A percentile compares a stretch with the other conserved stretches of the same genome.
phyloP scores from a whole-genome alignment of 2,329 filamentous ascomycete species.

The Coniochaeta sp. region DNA sequence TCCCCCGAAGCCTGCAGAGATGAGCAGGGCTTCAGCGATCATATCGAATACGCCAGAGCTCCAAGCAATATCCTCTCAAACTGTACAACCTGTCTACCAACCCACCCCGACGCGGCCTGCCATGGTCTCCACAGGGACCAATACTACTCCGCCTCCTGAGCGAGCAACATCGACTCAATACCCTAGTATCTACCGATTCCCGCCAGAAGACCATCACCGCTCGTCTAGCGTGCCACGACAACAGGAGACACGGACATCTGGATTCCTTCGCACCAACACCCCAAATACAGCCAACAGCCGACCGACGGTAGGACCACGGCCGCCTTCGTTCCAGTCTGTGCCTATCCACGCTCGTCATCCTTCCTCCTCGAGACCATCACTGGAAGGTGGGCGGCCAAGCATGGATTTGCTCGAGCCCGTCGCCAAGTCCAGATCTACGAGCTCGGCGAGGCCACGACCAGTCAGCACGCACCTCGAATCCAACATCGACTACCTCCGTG shows the following conservation, averaged over 20 bases:
- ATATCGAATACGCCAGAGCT: constrained; percentile 57
- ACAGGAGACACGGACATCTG: constrained; percentile 18
- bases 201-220: constrained; percentile 28
- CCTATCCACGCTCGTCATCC: constrained; percentile 29
- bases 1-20: constrained; percentile 34
- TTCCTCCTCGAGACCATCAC: constrained; percentile 56
- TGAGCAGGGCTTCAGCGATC: constrained; percentile 57
- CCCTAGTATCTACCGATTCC: constrained; percentile 32
- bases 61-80: constrained; percentile 46
- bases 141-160: constrained; percentile 60
- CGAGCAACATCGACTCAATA: constrained; percentile 39
- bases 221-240: constrained; percentile 32
- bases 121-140: constrained; percentile 63
- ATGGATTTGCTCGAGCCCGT: constrained; percentile 54
- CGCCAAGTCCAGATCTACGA: constrained; percentile 38
- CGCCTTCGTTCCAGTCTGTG: constrained; percentile 26
- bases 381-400: constrained; percentile 63
- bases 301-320: constrained; percentile 18
- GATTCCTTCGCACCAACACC: constrained; percentile 16
- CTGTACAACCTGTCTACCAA: constrained; percentile 22
- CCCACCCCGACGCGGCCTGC: constrained; percentile 22
- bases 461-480: constrained; percentile 78
- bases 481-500: constrained; percentile 74
- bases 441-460: constrained; percentile 54
- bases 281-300: constrained; percentile 12